Evolutionary conservation across 352 stramenopile genomes (phyloP), one percentile per base, ranked within the genome.

Genomic region (Globisporangium echinulatum): DNA sequence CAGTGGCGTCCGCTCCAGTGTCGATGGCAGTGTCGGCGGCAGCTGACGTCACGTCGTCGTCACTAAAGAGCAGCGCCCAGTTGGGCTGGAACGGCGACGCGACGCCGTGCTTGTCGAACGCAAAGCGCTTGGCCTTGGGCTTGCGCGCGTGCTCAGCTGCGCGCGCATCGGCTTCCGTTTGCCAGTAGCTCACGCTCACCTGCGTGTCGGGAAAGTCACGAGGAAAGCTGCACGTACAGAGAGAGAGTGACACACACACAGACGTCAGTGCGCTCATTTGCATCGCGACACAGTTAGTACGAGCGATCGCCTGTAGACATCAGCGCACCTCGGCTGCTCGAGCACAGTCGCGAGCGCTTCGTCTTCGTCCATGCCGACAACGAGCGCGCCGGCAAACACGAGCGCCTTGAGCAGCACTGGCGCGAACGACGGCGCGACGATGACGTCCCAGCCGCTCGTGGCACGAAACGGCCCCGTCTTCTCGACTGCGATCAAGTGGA

Each of bases 141-240:
- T 85, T 87, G 13, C 76, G 77, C 5, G 63, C 36, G 17, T 85
- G 60, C 13, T 72, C 56, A 11, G 38, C 66, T 50, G 72, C 53
- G 0, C 71, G 40, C 2, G 59, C 49, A 3, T 56, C 25, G 0
- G 70, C 69, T 44, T 68, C 54, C 6, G 64, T 38, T 19, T 79
- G 53, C 85, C 85, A 94, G 61, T 83, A 88, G n/a, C 36, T 44
- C 36, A 70, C 59, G 8, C 85, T 79, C 43, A 79, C 69, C 25
- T 71, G 54, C 1, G 85, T 85, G 51, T 93, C 85, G 0, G 85
- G 85, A 48, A 79, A 94, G 64, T 94, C 85, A 6, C 78, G 66
- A 7, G 85, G 85, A 65, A 93, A 94, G 50, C 82, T 92, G 64
- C 11, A 48, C 43, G 43, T 9, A 13, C 6, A 48, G 11, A 4